phyloP scores from a whole-genome alignment of 1,139 yeast genomes.

The Hansenula anomala region DNA sequence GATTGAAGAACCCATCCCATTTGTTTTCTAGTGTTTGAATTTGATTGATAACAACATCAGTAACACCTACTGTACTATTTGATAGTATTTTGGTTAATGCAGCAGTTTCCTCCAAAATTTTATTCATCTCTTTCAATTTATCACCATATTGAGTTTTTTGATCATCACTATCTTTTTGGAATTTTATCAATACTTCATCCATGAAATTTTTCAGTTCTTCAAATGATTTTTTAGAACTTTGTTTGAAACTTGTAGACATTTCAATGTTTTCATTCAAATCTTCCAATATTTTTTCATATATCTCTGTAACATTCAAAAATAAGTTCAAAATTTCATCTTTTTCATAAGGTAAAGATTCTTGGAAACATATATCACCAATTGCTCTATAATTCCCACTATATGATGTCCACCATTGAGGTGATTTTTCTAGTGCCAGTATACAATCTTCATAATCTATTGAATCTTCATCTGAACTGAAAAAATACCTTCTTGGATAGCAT shows the following conservation, averaged over 20 bases:
- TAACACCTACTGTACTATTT: not conserved
- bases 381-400: constrained; percentile 54
- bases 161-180: not conserved
- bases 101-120: not conserved
- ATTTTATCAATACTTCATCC: constrained; percentile 6
- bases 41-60: not conserved
- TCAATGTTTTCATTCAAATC: constrained; percentile 16
- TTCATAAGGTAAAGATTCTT: constrained; percentile 46
- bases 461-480: constrained; percentile 12
- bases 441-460: constrained; percentile 28
- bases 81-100: not conserved
- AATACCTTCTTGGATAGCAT: constrained; percentile 22
- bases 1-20: not conserved
- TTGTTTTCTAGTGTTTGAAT: not conserved
- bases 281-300: constrained; percentile 22
- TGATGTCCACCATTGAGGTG: constrained; percentile 57
- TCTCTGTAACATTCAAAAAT: constrained; percentile 42
- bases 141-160: not conserved
- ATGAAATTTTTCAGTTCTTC: constrained; percentile 10
- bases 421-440: constrained; percentile 34
- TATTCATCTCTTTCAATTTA: not conserved
- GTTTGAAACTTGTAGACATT: constrained; percentile 15
- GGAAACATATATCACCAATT: constrained; percentile 42
- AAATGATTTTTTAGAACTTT: constrained; percentile 12
- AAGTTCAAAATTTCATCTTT: constrained; percentile 44